Evolutionary conservation across 2,329 filamentous ascomycete species (phyloP).

Genomic region (Beauveria bassiana): DNA sequence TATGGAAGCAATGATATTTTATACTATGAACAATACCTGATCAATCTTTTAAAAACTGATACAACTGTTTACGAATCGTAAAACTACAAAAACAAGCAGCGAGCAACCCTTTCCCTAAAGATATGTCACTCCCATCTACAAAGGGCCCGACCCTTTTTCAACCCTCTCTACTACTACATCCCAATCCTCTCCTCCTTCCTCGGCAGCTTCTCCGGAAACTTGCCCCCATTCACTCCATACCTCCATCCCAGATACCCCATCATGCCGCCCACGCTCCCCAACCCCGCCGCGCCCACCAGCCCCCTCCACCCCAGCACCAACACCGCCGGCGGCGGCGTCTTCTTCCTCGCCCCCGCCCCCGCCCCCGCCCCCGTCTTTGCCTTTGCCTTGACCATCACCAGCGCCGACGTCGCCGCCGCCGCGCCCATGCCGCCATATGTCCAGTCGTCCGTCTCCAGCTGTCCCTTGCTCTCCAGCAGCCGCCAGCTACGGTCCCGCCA

Average conservation of each 20-base stretch:
- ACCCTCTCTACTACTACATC: background rate
- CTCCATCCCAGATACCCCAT: constrained; percentile 41
- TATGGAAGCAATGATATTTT: background rate
- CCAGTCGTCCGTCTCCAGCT: constrained; percentile 51
- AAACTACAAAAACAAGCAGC: background rate
- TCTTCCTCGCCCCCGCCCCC: background rate
- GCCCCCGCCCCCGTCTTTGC: too few relatives aligned
- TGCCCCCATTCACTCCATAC: constrained; percentile 38
- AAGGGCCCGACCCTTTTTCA: background rate
- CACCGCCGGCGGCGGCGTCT: constrained; percentile 1
- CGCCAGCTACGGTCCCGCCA: constrained; percentile 59
- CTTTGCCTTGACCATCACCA: constrained; percentile 22
- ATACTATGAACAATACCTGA: background rate
- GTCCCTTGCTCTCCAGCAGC: constrained; percentile 48
- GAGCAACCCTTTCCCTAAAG: background rate
- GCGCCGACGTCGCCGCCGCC: constrained; percentile 25
- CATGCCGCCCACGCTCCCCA: constrained; percentile 43
- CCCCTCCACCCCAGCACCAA: constrained; percentile 30
- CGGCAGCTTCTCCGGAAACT: constrained; percentile 23
- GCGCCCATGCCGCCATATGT: constrained; percentile 36
- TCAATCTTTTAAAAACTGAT: too few relatives aligned
- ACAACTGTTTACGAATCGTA: background rate
- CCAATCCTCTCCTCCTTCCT: constrained; percentile 15
- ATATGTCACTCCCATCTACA: background rate
- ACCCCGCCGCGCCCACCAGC: constrained; percentile 34